These are phyloP conservation scores for Heterobasidion annosum DNA, from an alignment of 1,284 basidiomycete genomes.

Conservation along the genomic window DNA sequence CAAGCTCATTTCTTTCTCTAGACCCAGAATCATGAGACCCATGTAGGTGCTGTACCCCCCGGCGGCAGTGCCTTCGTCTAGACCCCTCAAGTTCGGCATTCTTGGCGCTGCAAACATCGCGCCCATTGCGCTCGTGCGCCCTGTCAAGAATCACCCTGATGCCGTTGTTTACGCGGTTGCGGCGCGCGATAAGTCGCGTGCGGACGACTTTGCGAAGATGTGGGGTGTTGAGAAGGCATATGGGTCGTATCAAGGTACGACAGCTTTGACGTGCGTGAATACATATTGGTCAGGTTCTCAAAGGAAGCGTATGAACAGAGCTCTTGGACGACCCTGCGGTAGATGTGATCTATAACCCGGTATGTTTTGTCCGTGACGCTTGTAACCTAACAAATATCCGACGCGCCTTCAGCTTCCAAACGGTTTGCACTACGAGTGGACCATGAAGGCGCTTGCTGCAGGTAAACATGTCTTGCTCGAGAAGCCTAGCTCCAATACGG, in stretches of 20 bases:
- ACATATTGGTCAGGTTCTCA: neutral
- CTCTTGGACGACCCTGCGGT: constrained; percentile 52
- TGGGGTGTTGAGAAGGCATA: constrained; percentile 47
- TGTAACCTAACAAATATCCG: neutral
- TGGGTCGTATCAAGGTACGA: constrained; percentile 43
- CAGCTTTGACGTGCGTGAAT: neutral
- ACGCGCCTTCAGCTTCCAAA: constrained; percentile 45
- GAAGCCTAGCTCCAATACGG: constrained; percentile 55
- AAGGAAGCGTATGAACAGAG: constrained; percentile 22
- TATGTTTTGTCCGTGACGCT: constrained; percentile 17
- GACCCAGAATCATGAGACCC: neutral
- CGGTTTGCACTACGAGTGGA: constrained; percentile 69
- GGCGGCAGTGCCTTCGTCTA: neutral
- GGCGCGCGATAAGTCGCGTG: constrained; percentile 44
- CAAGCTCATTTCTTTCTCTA: neutral
- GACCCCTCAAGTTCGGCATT: constrained; percentile 46
- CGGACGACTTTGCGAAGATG: constrained; percentile 46
- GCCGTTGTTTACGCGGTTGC: constrained; percentile 53
- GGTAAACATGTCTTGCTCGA: constrained; percentile 71
- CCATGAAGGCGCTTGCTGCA: constrained; percentile 60
- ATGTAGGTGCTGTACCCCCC: constrained; percentile 4
- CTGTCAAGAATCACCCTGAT: constrained; percentile 49
- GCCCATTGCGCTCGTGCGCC: constrained; percentile 43
- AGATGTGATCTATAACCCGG: constrained; percentile 58
- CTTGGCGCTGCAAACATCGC: constrained; percentile 61